Evolutionary conservation across 2,329 filamentous ascomycete species (phyloP).

Genomic region (Alternaria angustiovoidea): DNA sequence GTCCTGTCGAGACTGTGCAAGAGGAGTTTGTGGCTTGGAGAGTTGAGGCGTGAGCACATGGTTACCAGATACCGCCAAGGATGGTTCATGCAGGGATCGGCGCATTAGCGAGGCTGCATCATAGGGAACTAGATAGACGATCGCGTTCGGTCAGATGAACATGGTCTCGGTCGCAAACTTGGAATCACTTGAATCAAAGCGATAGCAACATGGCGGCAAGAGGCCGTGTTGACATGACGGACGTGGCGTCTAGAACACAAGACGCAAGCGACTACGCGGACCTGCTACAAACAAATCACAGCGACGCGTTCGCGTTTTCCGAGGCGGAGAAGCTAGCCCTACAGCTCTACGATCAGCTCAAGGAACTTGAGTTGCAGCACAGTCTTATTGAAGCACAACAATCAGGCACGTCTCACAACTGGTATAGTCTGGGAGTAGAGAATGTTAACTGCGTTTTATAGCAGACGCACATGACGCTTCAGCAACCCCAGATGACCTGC

Average conservation of each 20-base stretch:
- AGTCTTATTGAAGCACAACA: conserved; percentile 66
- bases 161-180: conserved; percentile 20
- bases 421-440: background rate
- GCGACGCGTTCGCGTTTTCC: conserved; percentile 66
- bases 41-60: conserved; percentile 30
- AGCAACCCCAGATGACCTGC: conserved; percentile 59
- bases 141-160: conserved; percentile 31
- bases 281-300: conserved; percentile 55
- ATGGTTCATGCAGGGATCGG: conserved; percentile 37
- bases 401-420: conserved; percentile 31
- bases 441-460: conserved; percentile 29
- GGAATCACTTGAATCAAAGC: background rate
- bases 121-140: conserved; percentile 17
- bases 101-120: conserved; percentile 36
- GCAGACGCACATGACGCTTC: conserved; percentile 39
- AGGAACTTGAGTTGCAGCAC: conserved; percentile 75
- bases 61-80: conserved; percentile 37
- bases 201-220: conserved; percentile 31
- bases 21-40: conserved; percentile 16
- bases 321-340: conserved; percentile 72
- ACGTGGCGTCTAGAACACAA: conserved; percentile 18
- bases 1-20: conserved; percentile 30
- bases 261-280: conserved; percentile 37
- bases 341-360: conserved; percentile 74
- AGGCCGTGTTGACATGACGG: conserved; percentile 34